A percentile compares a stretch with the other conserved stretches of the same genome.
These are phyloP conservation scores for Pezicula neosporulosa DNA, from an alignment of 2,329 filamentous ascomycete species.

Conservation along the genomic window DNA sequence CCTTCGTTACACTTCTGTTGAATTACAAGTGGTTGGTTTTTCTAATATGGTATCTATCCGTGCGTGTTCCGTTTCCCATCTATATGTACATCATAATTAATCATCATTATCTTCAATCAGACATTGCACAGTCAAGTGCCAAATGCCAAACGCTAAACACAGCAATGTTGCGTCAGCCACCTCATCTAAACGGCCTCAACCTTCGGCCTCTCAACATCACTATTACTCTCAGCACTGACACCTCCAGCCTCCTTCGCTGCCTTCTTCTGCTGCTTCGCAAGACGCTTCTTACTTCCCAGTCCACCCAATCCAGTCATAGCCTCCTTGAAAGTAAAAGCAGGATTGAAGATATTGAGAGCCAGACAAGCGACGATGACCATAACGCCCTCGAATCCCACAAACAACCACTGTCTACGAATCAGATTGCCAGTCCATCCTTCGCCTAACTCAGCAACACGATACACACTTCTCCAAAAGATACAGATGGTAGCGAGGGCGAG, in stretches of 20 bases:
- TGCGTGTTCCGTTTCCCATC: too few relatives aligned
- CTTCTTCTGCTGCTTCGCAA: background rate
- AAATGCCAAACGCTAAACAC: background rate
- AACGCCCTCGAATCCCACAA: conserved; percentile 55
- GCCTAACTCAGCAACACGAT: conserved; percentile 62
- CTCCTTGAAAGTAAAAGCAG: conserved; percentile 19
- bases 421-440: conserved; percentile 59
- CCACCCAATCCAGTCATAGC: conserved; percentile 4
- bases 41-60: too few relatives aligned
- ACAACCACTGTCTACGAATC: conserved; percentile 51
- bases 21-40: too few relatives aligned
- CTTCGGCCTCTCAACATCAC: background rate
- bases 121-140: too few relatives aligned
- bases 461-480: conserved; percentile 63
- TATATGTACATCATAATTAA: too few relatives aligned
- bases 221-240: background rate
- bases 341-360: conserved; percentile 42
- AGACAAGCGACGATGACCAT: conserved; percentile 45
- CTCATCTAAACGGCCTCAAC: background rate
- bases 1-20: too few relatives aligned
- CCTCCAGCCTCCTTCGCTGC: background rate
- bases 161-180: background rate
- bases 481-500: conserved; percentile 55
- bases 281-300: conserved; percentile 1
- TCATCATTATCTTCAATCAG: too few relatives aligned